phyloP scores from a whole-genome alignment of 495 filamentous ascomycete genomes.

The Lasiosphaeria hispida region DNA sequence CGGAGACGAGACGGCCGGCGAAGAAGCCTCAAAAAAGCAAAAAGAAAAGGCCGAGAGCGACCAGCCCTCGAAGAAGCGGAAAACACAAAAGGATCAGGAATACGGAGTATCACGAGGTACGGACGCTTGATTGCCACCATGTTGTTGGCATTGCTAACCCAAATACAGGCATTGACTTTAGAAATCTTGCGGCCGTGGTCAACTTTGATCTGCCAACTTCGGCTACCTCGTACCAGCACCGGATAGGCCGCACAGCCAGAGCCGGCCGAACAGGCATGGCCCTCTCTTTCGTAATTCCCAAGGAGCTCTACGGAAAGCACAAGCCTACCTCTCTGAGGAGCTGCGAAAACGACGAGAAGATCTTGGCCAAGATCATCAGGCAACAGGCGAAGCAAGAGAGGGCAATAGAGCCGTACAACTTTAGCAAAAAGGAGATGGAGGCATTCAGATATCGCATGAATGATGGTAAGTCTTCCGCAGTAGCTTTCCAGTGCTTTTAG shows the following conservation, averaged over 20 bases:
- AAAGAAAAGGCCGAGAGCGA: background rate
- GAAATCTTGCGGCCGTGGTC: slow-evolving; percentile 87
- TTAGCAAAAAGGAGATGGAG: slow-evolving; percentile 91
- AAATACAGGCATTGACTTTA: slow-evolving; percentile 73
- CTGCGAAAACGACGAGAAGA: slow-evolving; percentile 76
- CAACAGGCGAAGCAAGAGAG: slow-evolving; percentile 70
- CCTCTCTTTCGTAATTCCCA: slow-evolving; percentile 87
- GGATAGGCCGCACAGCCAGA: slow-evolving; percentile 89
- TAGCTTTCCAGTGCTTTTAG: background rate
- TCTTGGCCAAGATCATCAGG: slow-evolving; percentile 69
- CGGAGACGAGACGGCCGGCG: slow-evolving; percentile 27
- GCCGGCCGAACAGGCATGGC: slow-evolving; percentile 90
- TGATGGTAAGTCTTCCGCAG: slow-evolving; percentile 55
- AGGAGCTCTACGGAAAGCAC: slow-evolving; percentile 78
- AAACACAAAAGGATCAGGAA: slow-evolving; percentile 61
- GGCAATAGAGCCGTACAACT: slow-evolving; percentile 82
- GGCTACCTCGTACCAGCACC: slow-evolving; percentile 89
- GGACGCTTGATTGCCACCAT: background rate
- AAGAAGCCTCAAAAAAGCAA: slow-evolving; percentile 8
- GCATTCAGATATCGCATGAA: slow-evolving; percentile 93
- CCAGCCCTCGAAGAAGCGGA: slow-evolving; percentile 35
- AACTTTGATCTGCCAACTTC: slow-evolving; percentile 93
- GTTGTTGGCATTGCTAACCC: background rate
- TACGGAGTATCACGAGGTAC: slow-evolving; percentile 83
- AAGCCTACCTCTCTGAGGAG: slow-evolving; percentile 74